These are phyloP conservation scores for Fusarium falciforme DNA, from an alignment of 2,329 filamentous ascomycete genomes.

Conservation along the genomic window DNA sequence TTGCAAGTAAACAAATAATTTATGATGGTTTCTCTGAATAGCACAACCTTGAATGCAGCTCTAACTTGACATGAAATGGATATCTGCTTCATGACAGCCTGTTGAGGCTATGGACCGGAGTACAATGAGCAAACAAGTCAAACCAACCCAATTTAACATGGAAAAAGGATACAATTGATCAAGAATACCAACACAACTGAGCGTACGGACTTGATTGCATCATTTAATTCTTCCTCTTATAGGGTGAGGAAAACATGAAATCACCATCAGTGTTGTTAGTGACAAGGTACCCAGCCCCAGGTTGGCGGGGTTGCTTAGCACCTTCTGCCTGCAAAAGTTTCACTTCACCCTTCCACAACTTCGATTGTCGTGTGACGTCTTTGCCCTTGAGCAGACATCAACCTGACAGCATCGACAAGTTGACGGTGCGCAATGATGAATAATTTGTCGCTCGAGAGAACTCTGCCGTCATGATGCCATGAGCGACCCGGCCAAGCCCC, in stretches of 20 bases:
- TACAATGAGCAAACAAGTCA: background rate
- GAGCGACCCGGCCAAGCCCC: conserved; percentile 53
- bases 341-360: conserved; percentile 7
- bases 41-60: background rate
- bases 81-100: background rate
- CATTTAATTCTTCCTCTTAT: background rate
- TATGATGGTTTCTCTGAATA: background rate
- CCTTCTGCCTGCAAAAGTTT: conserved; percentile 12
- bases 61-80: too few relatives aligned
- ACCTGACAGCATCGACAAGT: background rate
- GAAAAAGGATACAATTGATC: background rate
- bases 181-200: background rate
- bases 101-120: background rate
- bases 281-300: background rate
- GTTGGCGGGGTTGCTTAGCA: background rate
- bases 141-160: background rate
- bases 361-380: conserved; percentile 6
- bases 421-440: conserved; percentile 21
- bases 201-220: background rate
- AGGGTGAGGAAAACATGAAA: background rate
- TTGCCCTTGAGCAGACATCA: background rate
- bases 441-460: conserved; percentile 2
- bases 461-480: conserved; percentile 58
- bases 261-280: background rate
- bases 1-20: background rate